Base-by-base conservation (phyloP, 768 basidiomycete species). In the Pleurotus tuoliensis region DNA sequence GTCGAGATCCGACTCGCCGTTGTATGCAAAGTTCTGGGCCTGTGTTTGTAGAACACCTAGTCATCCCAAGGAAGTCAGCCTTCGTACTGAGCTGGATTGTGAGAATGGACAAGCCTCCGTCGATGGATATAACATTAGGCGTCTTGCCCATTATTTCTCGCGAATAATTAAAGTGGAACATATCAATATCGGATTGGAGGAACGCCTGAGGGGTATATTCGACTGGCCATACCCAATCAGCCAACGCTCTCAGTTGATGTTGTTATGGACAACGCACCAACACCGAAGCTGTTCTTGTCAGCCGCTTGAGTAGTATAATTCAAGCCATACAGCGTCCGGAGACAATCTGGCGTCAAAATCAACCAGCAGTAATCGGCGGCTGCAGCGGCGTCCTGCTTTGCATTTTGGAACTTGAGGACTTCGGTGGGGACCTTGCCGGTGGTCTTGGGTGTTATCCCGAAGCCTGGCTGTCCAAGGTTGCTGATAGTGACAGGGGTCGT, bases 1-100 rank as follows among this genome's bases (percentile, higher is more conserved):
- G 66, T 85, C 83, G 15, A 86, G 73, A 59, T 82, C 72, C 18
- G 81, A 79, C 63, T 86, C 83, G 48, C 77, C 82, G 59, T 80
- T 81, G 62, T 72, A 71, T 16, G 69, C 61, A 61, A 82, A 80
- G 45, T 76, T 71, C 59, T 69, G 64, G 39, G 73, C 48, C 4
- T 55, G 56, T 4, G 75, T 76, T 63, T 83, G 82, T 4, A 76
- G 71, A 25, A 77, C 69, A 25, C 80, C 78, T 78, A 49, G 49
- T 53, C 13, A 11, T 34, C 8, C 30, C 30, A 11, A 1, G 3
- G 5, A 25, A 25, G 4, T 53, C 8, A 60, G 24, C 43, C 30
- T 25, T 4, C 57, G 46, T 3, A 51, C 51, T 20, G 5, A 4
- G n/a, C 5, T 11, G 12, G 24, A 24, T 18, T 1, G 24, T 18